These are phyloP conservation scores for Populus deltoides DNA, from an alignment of 345 rosid species.

Conservation along the genomic window DNA sequence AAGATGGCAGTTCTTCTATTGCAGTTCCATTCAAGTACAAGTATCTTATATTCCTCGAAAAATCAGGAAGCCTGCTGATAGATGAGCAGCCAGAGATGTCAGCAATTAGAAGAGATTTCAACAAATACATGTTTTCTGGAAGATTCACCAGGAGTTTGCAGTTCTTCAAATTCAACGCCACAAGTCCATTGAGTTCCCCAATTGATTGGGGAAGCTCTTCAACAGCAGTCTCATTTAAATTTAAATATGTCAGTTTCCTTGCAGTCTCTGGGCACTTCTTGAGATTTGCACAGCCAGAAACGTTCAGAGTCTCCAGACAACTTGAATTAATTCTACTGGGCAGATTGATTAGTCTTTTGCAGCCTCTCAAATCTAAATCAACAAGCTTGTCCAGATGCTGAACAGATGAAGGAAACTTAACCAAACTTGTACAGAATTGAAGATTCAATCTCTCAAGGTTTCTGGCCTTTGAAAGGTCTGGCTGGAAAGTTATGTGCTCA, in stretches of 20 bases:
- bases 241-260: not conserved
- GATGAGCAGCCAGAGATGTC: no score
- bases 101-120: no score
- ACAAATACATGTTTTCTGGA: not conserved
- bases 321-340: not conserved
- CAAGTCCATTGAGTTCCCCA: not conserved
- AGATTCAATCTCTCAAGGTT: not conserved
- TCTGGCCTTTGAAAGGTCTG: not conserved
- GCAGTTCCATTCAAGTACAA: no score
- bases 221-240: not conserved
- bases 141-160: not conserved
- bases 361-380: not conserved
- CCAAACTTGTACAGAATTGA: not conserved
- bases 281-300: constrained; percentile 9
- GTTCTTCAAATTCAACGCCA: not conserved
- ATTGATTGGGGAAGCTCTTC: constrained; percentile 7
- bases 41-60: no score
- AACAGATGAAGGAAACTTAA: not conserved
- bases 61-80: no score
- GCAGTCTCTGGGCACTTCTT: not conserved
- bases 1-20: no score
- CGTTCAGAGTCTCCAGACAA: constrained; percentile 5
- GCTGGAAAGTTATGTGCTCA: not conserved
- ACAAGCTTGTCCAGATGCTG: not conserved
- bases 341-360: not conserved